Evolutionary conservation across 1,284 basidiomycete species (phyloP), one percentile per base, ranked within the genome.

Genomic region (Jaminaea rosea): DNA sequence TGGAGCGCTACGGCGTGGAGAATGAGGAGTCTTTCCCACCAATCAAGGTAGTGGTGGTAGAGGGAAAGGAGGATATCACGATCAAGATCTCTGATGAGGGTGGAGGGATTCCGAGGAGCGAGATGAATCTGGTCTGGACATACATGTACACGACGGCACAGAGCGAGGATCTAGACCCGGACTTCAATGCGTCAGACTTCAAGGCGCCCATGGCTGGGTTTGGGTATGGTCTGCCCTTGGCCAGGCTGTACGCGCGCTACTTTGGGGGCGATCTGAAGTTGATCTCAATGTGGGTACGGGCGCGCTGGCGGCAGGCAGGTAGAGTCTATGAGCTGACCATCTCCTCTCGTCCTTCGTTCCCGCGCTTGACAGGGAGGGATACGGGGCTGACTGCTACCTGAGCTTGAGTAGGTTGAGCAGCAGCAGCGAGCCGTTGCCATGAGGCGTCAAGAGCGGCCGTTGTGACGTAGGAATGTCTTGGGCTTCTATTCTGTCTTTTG

Each of bases 81-180:
- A 91, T 98, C 81, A 98, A 98, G 81, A 97, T 98, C 63, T 83
- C 81, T 21, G 88, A 90, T 74, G 93, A 98, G 73, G 93, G 93
- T 9, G 94, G 93, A 4, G 94, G 94, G 1, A 98, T 99, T 55
- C 84, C 91, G 17, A 78, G 93, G 44, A 70, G 87, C 65, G 93
- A 91, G 0, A 86, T 97, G 28, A 88, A 90, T 4, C 80, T 94
- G 49, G 94, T 97, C 48, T 98, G 93, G 93, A 97, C 92, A 54
- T 98, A 93, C 76, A 93, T 79, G 74, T 98, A 98, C 74, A 98
- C 94, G 29, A 99, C 94, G 1, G 96, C 97, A 83, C 86, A 88
- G 49, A 84, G 83, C 3, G 86, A 90, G 75, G 84, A 82, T 26
- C 81, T 97, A 39, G 88, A 90, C 62, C 84, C 86, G 69, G 78